Evolutionary conservation across 192 early-diverging fungal species (phyloP), one percentile per base, ranked within the genome.

Genomic region (Coemansia erecta): DNA sequence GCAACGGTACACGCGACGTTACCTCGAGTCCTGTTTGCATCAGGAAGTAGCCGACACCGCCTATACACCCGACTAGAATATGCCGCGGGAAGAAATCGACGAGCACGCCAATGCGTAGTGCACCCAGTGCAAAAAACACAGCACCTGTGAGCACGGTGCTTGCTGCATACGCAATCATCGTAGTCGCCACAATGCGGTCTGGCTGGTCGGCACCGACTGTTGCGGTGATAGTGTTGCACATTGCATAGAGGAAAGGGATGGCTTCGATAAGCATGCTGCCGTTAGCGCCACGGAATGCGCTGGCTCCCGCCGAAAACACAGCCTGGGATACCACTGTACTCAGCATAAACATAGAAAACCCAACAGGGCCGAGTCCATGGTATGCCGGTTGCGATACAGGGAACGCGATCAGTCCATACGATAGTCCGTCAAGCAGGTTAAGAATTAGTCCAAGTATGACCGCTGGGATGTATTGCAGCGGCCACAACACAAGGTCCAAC

Each of bases 281-380:
- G 68, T 92, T 92, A 7, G 89, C 94, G 40, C 94, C 94, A 31
- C 85, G 85, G 85, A 98, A 98, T 19, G 81, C 83, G 59, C 93
- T 94, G 4, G 89, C 89, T n/a, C 93, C 94, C n/a, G 70, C 62
- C 8, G 89, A 87, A 60, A 83, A 89, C 17, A 87, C 84, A 24
- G 89, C 47, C 63, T 93, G 91, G 4, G 89, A 80, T 17, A 89
- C 65, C n/a, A 89, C 63, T 50, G 79, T 87, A 82, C 84, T 88
- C 1, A 94, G 89, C 76, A 98, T 86, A 66, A 92, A 98, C 90
- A 98, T 98, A 48, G 93, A 92, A 53, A 98, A 93, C 22, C 97
- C 97, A 60, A 87, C 86, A 2, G 90, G 87, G 4, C 90, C 90
- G 67, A 90, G 83, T 8, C 72, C 67, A 56, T 70, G 77, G 70